phyloP scores from a whole-genome alignment of 805 yeast species.

The Pichia occidentalis region DNA sequence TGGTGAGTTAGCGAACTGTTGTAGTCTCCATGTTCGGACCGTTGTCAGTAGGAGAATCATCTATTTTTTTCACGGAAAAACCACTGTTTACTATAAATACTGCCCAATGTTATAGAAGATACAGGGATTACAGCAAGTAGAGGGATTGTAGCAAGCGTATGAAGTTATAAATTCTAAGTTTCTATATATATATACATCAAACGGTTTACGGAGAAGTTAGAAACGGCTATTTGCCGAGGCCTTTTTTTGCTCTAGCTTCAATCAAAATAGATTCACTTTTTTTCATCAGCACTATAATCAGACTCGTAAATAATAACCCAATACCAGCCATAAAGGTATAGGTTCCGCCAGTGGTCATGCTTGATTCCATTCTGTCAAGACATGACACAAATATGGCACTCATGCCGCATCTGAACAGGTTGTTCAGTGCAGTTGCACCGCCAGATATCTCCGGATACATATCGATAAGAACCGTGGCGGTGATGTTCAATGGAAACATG shows the following conservation, averaged over 20 bases:
- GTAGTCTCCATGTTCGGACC: no score
- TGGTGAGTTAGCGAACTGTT: no score
- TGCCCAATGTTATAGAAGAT: no score
- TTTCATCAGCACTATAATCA: slow-evolving; percentile 16
- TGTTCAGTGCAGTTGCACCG: slow-evolving; percentile 66
- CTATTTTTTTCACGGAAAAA: no score
- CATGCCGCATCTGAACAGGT: slow-evolving; percentile 64
- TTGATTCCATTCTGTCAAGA: slow-evolving; percentile 49
- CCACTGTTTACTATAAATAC: no score
- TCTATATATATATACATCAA: no score
- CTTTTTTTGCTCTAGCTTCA: slow-evolving; percentile 1
- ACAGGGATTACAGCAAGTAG: no score
- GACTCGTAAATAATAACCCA: slow-evolving; percentile 11
- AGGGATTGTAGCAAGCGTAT: no score
- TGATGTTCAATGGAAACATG: slow-evolving; percentile 49
- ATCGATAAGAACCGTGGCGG: slow-evolving; percentile 70
- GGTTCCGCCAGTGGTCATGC: slow-evolving; percentile 67
- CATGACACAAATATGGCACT: slow-evolving; percentile 69
- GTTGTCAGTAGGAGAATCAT: no score
- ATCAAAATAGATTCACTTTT: slow-evolving; percentile 18
- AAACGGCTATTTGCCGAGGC: background rate
- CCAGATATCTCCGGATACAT: slow-evolving; percentile 64
- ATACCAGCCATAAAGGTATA: slow-evolving; percentile 64
- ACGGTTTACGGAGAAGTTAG: no score
- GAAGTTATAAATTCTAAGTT: no score